Conservation (phyloP, 176 grass and related monocot genomes). For the Aegilops bicornis region DNA sequence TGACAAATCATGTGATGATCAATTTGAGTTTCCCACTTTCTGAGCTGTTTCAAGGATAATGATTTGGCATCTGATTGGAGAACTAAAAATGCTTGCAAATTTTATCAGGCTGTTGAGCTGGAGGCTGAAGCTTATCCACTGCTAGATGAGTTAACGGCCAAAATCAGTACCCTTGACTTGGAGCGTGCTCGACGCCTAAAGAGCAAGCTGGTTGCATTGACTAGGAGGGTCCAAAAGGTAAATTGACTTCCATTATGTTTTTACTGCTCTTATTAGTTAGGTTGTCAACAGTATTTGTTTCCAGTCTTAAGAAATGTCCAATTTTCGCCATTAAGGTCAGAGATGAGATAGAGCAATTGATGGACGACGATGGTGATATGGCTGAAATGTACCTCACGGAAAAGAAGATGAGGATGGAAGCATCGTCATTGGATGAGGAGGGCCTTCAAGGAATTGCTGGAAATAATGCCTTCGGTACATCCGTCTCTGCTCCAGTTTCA, state of each 20-base stretch:
- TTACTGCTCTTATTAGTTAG: background rate
- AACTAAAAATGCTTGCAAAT: slow-evolving; percentile 21
- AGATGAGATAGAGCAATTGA: slow-evolving; percentile 95
- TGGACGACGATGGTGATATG: slow-evolving; percentile 99
- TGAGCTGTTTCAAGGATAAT: slow-evolving; percentile 8
- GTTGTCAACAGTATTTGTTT: background rate
- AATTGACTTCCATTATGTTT: slow-evolving; percentile 4
- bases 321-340: slow-evolving; percentile 59
- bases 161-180: slow-evolving; percentile 86
- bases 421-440: slow-evolving; percentile 54
- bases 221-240: slow-evolving; percentile 95
- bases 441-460: slow-evolving; percentile 44
- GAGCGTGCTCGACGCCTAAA: slow-evolving; percentile 77
- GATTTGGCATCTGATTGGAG: background rate
- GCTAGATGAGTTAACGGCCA: slow-evolving; percentile 77
- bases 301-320: slow-evolving; percentile 1
- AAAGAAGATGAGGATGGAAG: slow-evolving; percentile 75
- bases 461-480: slow-evolving; percentile 46
- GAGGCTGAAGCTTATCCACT: slow-evolving; percentile 91
- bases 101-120: slow-evolving; percentile 74
- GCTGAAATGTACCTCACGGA: slow-evolving; percentile 99
- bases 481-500: slow-evolving; percentile 84
- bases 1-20: background rate
- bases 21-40: background rate
- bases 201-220: slow-evolving; percentile 87